Base-by-base conservation (phyloP, 2,329 filamentous ascomycete genomes). In the Colletotrichum karsti region DNA sequence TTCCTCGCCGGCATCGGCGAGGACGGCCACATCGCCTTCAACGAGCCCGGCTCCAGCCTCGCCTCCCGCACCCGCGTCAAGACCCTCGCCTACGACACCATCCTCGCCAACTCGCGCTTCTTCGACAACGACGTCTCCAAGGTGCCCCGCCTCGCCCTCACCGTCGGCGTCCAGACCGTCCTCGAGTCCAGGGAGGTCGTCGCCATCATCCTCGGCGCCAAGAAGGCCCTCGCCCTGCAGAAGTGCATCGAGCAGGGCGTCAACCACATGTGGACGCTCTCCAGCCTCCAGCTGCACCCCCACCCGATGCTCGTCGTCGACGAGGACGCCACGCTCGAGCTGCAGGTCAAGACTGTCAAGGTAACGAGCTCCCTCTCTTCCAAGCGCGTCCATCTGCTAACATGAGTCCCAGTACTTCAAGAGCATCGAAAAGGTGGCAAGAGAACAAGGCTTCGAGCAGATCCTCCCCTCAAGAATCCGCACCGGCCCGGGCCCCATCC, bases 261-360 rank as follows among this genome's bases (percentile, higher is more conserved):
- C 69, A 95, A 94, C 78, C 93, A 96, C 81, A 95, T 95, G 92
- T 97, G 93, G 93, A 95, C 93, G 1, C 85, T 96, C 7, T 95
- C 93, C 8, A 90, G 89, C 61, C 84, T 97, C 44, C 93, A 97
- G 77, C 82, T 95, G 70, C 93, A 96, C 78, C 91, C 90, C 4
- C 91, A 95, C 74, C 91, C 93, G 59, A 90, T 96, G 85, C 90
- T 96, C 72, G 92, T 95, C 9, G 92, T 92, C 50, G 93, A 97
- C 74, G 92, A 95, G 74, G 93, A 95, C 75, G 91, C 91, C 15
- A 93, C 91, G 1, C 81, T 92, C 13, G 91, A 93, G 77, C 82
- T 93, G 57, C 90, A 91, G 76, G 91, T 93, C 69, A 93, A 93
- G 83, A 93, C 91, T 0, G 91, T 93, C 74, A 88, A 87, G 82